Evolutionary conservation across 768 basidiomycete species (phyloP).

Genomic region (Dictyophora rubrovolvata): DNA sequence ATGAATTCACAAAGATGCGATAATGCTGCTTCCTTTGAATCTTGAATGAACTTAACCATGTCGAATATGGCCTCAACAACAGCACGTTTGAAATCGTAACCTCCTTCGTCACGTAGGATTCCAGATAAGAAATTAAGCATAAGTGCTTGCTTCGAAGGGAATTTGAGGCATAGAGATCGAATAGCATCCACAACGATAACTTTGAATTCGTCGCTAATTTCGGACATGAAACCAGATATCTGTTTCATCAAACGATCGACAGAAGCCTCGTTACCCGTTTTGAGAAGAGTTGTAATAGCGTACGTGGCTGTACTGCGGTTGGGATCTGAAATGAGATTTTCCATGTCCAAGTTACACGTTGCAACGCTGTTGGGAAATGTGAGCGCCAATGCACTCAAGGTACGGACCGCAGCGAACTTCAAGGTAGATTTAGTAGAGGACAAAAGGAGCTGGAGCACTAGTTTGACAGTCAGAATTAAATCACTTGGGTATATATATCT

Average conservation of each 20-base stretch:
- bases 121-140: constrained; percentile 98
- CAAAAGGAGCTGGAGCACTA: constrained; percentile 91
- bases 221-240: constrained; percentile 97
- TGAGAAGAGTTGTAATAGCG: constrained; percentile 91
- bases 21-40: constrained; percentile 94
- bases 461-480: neutral
- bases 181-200: constrained; percentile 99
- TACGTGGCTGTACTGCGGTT: constrained; percentile 97
- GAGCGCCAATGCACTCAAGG: constrained; percentile 80
- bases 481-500: neutral
- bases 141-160: constrained; percentile 90
- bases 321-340: constrained; percentile 89
- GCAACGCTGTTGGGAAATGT: constrained; percentile 81
- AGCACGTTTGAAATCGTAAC: constrained; percentile 98
- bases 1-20: constrained; percentile 99
- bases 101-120: constrained; percentile 94
- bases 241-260: constrained; percentile 99
- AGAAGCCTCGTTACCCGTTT: constrained; percentile 98
- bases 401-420: constrained; percentile 96
- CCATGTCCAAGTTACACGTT: constrained; percentile 91
- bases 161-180: constrained; percentile 96
- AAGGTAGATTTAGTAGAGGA: constrained; percentile 91
- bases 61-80: constrained; percentile 99
- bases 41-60: constrained; percentile 97
- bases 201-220: constrained; percentile 99